These are phyloP conservation scores for Cyclotella choctawhatcheeana DNA, from an alignment of 108 stramenopile genomes.

Conservation along the genomic window DNA sequence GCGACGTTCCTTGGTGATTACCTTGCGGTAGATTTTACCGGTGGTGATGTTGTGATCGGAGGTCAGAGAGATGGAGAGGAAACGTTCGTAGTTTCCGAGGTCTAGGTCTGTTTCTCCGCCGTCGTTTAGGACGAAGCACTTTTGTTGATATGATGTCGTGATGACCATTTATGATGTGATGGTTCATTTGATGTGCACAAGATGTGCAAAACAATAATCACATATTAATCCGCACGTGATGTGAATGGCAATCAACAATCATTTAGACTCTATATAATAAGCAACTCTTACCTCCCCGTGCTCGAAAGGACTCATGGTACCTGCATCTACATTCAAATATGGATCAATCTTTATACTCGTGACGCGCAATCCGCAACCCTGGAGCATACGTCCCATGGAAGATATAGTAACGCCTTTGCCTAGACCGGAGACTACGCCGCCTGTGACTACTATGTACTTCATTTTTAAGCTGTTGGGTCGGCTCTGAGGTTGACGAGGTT, in stretches of 20 bases:
- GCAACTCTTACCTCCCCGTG: constrained; percentile 61
- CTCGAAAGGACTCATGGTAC: constrained; percentile 92
- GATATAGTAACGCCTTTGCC: constrained; percentile 91
- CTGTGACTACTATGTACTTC: constrained; percentile 92
- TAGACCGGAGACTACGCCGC: constrained; percentile 91
- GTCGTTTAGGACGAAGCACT: constrained; percentile 82
- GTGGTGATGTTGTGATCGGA: constrained; percentile 93
- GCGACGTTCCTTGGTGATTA: constrained; percentile 81
- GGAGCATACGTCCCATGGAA: constrained; percentile 86
- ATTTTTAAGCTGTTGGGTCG: constrained; percentile 35
- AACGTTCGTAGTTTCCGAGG: constrained; percentile 94
- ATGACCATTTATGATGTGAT: too few species aligned
- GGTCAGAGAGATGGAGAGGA: constrained; percentile 76
- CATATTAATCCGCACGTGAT: not conserved
- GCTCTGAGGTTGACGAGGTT: not conserved
- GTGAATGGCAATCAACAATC: not conserved
- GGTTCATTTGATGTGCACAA: constrained; percentile 1
- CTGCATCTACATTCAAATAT: constrained; percentile 89
- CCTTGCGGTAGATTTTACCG: constrained; percentile 88
- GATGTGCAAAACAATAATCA: not conserved
- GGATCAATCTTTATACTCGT: constrained; percentile 94
- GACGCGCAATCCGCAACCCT: constrained; percentile 80
- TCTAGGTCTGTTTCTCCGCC: constrained; percentile 93
- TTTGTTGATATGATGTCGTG: not conserved
- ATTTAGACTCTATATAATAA: too few species aligned